Evolutionary conservation across 768 basidiomycete species (phyloP).

Genomic region (Termitomyces sp.): DNA sequence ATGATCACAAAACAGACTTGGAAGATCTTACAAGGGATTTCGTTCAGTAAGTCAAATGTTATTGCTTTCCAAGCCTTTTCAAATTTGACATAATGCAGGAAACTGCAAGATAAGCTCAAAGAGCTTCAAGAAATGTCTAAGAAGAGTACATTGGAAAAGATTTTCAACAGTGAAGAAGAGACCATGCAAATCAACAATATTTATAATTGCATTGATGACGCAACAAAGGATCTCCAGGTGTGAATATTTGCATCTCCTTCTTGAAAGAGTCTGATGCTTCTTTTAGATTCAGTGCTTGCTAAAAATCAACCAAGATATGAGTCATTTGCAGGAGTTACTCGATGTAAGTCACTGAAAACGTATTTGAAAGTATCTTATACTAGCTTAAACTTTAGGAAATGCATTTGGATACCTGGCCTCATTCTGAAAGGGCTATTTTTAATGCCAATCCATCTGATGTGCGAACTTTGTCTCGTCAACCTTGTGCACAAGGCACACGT

Average conservation of each 20-base stretch:
- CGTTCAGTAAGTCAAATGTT: not conserved
- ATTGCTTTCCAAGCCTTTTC: not conserved
- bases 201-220: slow-evolving; percentile 3
- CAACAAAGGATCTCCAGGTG: slow-evolving; percentile 11
- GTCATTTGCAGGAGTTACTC: slow-evolving; percentile 7
- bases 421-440: not conserved
- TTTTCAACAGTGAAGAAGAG: slow-evolving; percentile 9
- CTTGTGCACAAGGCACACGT: slow-evolving; percentile 21
- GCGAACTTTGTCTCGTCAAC: not conserved
- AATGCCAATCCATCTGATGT: not conserved
- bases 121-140: not conserved
- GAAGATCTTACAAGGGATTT: not conserved
- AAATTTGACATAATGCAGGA: not conserved
- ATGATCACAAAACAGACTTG: not conserved
- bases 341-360: slow-evolving; percentile 11
- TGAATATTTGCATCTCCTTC: not conserved
- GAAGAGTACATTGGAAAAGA: not conserved
- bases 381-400: slow-evolving; percentile 1
- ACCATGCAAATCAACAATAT: not conserved
- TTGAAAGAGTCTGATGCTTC: too few relatives aligned
- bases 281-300: not conserved
- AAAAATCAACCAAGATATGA: not conserved
- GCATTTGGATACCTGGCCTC: not conserved
- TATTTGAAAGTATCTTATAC: slow-evolving; percentile 12
- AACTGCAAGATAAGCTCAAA: not conserved